phyloP scores from a whole-genome alignment of 83 land plant genomes.

The Diphasiastrum complanatum region DNA sequence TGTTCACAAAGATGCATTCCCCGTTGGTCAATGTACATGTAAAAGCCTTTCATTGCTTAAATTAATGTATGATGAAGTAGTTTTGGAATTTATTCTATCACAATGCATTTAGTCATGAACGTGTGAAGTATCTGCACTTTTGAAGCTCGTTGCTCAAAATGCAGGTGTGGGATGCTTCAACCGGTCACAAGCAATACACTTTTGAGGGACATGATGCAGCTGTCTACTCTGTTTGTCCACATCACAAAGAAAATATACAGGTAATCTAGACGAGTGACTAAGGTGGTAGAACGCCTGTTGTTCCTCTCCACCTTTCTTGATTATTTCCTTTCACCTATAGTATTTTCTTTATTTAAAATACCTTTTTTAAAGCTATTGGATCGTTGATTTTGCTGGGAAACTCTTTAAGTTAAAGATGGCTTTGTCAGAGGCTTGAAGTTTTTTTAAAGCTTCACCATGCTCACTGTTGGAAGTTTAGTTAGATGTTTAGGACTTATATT shows the following conservation, averaged over 20 bases:
- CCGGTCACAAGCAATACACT: constrained; percentile 55
- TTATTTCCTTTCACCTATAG: constrained; percentile 2
- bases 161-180: constrained; percentile 89
- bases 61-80: constrained; percentile 64
- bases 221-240: constrained; percentile 94
- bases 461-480: too few species aligned
- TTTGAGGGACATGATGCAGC: constrained; percentile 98
- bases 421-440: too few species aligned
- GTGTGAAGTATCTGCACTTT: background rate
- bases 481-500: too few species aligned
- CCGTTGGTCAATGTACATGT: background rate
- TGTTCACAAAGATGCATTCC: background rate
- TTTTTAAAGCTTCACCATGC: too few species aligned
- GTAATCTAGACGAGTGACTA: constrained; percentile 21
- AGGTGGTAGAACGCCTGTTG: background rate
- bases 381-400: too few species aligned
- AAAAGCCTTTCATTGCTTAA: background rate
- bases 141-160: background rate
- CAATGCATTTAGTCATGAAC: constrained; percentile 36
- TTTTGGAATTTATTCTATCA: constrained; percentile 87
- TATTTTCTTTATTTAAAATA: background rate
- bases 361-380: too few species aligned
- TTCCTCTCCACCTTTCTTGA: background rate
- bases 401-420: too few species aligned
- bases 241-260: constrained; percentile 83